Base-by-base conservation (phyloP, 352 stramenopile species). In the Sclerospora graminicola region DNA sequence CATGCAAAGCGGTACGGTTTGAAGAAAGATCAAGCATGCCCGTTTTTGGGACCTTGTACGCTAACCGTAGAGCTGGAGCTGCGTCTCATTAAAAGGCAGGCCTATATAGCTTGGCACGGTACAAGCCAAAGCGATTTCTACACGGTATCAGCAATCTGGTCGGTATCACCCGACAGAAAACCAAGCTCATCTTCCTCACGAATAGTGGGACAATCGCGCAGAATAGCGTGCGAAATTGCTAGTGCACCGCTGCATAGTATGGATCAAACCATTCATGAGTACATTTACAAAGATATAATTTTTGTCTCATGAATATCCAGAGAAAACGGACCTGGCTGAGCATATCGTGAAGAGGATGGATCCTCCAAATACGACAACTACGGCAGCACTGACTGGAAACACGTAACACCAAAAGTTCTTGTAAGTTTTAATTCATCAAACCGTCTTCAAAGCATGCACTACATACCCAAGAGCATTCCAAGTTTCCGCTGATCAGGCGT, bases 341-440 rank as follows among this genome's bases (percentile, higher is more conserved):
- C 69, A 85, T 47, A 92, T 89, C 27, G 77, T 89, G 43, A 92
- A 89, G n/a, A 92, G 60, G 34, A 92, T 86, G 2, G 77, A 89
- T 28, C 80, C 80, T 48, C 80, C 80, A 28, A 92, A 92, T 27
- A 89, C 63, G 24, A 92, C 68, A 48, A 92, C 76, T 24, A 92
- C 69, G 13, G 57, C 61, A 34, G 81, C 48, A 26, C 73, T 88
- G 33, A 89, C 77, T 89, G 42, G 27, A 45, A 28, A 5, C 16
- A 60, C 19, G 14, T 4, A 24, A 51, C 41, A 46, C 26, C 18
- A 41, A 26, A 47, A 6, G 5, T 11, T 27, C 54, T 1, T 50
- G 38, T 35, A 35, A 10, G 23, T 13, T 26, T 23, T n/a, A n/a
- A 21, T 30, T 21, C 19, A 50, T 19, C 19, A 49, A 29, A 13